Base-by-base conservation (phyloP, 768 basidiomycete species). In the Harrya chromipes region DNA sequence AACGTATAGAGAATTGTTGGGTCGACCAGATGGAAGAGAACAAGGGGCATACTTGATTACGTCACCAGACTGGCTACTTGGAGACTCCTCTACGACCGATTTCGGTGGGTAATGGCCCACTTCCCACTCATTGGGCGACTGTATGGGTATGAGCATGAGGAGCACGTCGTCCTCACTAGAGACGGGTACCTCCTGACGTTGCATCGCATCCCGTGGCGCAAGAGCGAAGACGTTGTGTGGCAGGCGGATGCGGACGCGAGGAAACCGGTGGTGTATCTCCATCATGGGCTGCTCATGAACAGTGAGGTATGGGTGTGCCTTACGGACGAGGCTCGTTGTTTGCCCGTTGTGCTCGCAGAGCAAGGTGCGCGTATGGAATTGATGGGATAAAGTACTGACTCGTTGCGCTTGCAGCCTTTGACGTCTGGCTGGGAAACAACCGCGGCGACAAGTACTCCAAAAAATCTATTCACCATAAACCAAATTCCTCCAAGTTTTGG, bases 391-490 rank as follows among this genome's bases (percentile, higher is more conserved):
- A 27, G 27, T 10, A n/a, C 45, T 61, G 29, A 66, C 39, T n/a
- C n/a, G n/a, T 3, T 29, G n/a, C n/a, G n/a, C 12, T 29, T 10
- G 11, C 17, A 68, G 66, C 90, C 8, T 92, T 83, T 58, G 90
- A 92, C 50, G 89, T 92, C 26, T 92, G 90, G 90, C 71, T 91
- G 4, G 84, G 90, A 7, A 89, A 87, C 61, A 88, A 88, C 62
- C 81, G 82, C 49, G 90, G 90, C 5, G 92, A 92, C 73, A 92
- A 92, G 62, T 92, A 92, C 62, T 91, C 89, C 23, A 89, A 87
- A 61, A 92, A 92, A 62, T 85, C 80, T 4, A 78, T 89, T 35
- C 79, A 84, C 57, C 74, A 82, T 63, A 76, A 78, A 19, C 85
- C 89, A 5, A 84, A 78, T 62, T 79, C 83, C 0, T 58, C 70